Evolutionary conservation across 768 basidiomycete species (phyloP), one percentile per base, ranked within the genome.

Genomic region (Mycena capillaripes): DNA sequence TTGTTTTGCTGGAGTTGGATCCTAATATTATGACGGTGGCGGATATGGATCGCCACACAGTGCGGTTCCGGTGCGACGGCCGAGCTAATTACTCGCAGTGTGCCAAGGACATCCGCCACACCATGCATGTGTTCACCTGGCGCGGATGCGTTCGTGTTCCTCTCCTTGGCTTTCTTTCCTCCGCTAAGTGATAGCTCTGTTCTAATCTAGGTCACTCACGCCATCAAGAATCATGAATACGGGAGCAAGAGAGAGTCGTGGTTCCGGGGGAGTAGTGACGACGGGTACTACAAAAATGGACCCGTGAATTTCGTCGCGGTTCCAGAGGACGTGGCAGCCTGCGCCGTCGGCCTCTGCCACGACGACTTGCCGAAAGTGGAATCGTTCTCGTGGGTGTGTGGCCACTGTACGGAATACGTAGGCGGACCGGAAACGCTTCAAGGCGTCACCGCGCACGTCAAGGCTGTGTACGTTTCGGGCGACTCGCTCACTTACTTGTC

Each of bases 111-210:
- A n/a, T n/a, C n/a, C n/a, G n/a, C n/a, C n/a, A n/a, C n/a, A n/a
- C n/a, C n/a, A n/a, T n/a, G n/a, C n/a, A n/a, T n/a, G 46, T 62
- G 30, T 62, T 62, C 32, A 62, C 61, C 44, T 62, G 61, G 61
- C 61, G 61, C 12, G 61, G 61, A 62, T 62, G 61, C 14, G 61
- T 62, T 3, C 61, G 61, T 62, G 21, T 30, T 10, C 21, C 40
- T 25, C 60, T 7, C 12, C 38, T 14, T 8, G 5, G 29, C 17
- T 23, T 61, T 61, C n/a, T n/a, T n/a, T n/a, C n/a, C 32, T 25
- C 40, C 12, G 27, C 17, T 44, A 9, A 60, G 5, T 40, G 21
- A 27, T n/a, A n/a, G n/a, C n/a, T n/a, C 17, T 27, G 14, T 21
- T 60, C 25, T 30, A 61, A 29, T n/a, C n/a, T n/a, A n/a, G n/a